A percentile compares a stretch with the other conserved stretches of the same genome.
These are phyloP conservation scores for Lachancea waltii DNA, from an alignment of 805 yeast species.

Conservation along the genomic window DNA sequence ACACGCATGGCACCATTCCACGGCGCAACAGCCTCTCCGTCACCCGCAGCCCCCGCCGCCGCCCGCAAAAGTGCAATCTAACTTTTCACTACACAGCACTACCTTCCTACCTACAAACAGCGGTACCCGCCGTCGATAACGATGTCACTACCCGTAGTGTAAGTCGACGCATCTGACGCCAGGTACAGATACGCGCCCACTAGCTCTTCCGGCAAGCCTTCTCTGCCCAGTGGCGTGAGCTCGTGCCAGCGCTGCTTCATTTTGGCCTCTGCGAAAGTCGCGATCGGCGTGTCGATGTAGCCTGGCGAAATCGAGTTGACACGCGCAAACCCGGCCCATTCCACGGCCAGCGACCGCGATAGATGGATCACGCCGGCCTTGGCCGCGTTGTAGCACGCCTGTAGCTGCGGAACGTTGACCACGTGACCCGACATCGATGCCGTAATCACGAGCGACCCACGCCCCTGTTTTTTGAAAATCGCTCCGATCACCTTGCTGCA, in stretches of 20 bases:
- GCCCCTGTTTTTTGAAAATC: conserved; percentile 64
- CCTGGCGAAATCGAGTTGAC: conserved; percentile 82
- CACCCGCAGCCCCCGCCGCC: too few species aligned
- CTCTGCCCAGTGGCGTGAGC: conserved; percentile 63
- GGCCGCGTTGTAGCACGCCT: conserved; percentile 79
- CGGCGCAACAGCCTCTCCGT: too few species aligned
- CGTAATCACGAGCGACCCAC: conserved; percentile 75
- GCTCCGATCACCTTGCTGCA: conserved; percentile 70
- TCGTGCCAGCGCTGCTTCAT: conserved; percentile 38
- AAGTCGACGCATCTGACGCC: conserved; percentile 75
- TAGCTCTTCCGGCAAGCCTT: conserved; percentile 65
- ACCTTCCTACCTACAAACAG: too few species aligned
- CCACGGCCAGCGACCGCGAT: conserved; percentile 73
- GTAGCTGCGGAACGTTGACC: conserved; percentile 80
- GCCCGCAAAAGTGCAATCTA: too few species aligned
- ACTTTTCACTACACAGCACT: too few species aligned
- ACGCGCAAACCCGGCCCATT: conserved; percentile 86
- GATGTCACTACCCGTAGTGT: conserved; percentile 73
- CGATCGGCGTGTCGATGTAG: conserved; percentile 70
- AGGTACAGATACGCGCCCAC: conserved; percentile 78
- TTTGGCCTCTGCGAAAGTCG: conserved; percentile 41
- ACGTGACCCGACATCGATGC: conserved; percentile 89
- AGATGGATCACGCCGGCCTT: conserved; percentile 80
- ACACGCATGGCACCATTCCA: too few species aligned
- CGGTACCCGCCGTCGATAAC: conserved; percentile 66